Percentiles rank a stretch among this genome's conserved stretches.
phyloP scores from a whole-genome alignment of 805 yeast genomes.

The Wickerhamiella siamensis region DNA sequence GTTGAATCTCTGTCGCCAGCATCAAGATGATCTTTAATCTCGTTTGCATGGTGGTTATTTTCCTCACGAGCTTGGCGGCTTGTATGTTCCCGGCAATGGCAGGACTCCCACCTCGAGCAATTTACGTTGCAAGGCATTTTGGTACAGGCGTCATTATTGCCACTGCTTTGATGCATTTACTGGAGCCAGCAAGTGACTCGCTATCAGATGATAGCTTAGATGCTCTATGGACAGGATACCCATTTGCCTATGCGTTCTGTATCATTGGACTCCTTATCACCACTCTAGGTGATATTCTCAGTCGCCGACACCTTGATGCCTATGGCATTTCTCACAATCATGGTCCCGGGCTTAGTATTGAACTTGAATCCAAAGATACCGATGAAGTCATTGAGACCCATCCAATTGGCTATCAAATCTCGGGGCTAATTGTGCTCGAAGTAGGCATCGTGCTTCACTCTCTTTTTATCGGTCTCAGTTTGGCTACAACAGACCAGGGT shows the following conservation, averaged over 20 bases:
- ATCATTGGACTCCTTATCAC: slow-evolving; percentile 5
- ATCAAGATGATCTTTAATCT: neutral
- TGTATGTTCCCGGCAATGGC: slow-evolving; percentile 4
- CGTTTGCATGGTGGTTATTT: neutral
- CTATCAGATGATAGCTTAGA: neutral
- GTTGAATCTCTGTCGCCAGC: neutral
- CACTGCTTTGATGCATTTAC: slow-evolving; percentile 53
- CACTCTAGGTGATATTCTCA: slow-evolving; percentile 3
- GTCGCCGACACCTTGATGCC: slow-evolving; percentile 2
- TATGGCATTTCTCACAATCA: slow-evolving; percentile 1
- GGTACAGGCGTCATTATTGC: slow-evolving; percentile 67
- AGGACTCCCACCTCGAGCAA: slow-evolving; percentile 1
- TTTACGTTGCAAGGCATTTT: slow-evolving; percentile 26
- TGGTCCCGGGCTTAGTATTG: neutral
- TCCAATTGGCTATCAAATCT: neutral
- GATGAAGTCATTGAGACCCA: neutral
- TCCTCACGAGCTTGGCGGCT: slow-evolving; percentile 1
- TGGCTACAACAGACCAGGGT: slow-evolving; percentile 67
- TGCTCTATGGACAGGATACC: slow-evolving; percentile 3
- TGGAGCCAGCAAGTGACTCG: slow-evolving; percentile 22
- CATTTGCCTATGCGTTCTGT: slow-evolving; percentile 8
- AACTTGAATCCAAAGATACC: neutral
- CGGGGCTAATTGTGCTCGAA: slow-evolving; percentile 30
- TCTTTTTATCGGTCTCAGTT: slow-evolving; percentile 61
- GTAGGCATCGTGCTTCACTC: slow-evolving; percentile 77